Percentiles rank a stretch among this genome's conserved stretches.
These are phyloP conservation scores for Aleurites moluccanus DNA, from an alignment of 441 rosid genomes.

Conservation along the genomic window DNA sequence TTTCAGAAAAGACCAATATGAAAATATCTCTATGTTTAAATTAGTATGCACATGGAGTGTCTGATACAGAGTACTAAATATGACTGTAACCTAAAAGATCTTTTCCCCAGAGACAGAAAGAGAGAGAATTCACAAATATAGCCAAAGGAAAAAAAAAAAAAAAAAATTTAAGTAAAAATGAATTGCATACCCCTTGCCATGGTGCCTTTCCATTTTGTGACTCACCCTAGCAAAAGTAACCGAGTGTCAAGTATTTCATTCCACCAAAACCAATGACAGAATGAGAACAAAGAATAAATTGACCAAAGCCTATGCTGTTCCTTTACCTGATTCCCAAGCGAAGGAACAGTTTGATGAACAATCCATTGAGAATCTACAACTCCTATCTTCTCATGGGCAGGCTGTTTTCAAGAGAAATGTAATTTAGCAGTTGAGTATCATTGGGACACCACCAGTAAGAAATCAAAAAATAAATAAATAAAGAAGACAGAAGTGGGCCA, in stretches of 20 bases:
- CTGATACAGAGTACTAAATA: not conserved
- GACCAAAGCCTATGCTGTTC: conserved; percentile 11
- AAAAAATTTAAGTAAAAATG: not conserved
- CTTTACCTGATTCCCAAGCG: conserved; percentile 87
- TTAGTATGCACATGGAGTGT: not conserved
- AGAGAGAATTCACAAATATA: not conserved
- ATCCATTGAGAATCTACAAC: conserved; percentile 99
- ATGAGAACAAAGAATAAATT: not conserved
- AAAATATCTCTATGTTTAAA: no score
- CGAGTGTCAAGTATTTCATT: conserved; percentile 6
- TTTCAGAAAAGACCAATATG: not conserved
- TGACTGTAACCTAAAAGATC: not conserved
- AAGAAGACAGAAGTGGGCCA: not conserved
- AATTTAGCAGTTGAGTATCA: not conserved
- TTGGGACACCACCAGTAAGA: not conserved
- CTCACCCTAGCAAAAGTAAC: conserved; percentile 59
- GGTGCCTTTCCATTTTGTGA: conserved; percentile 61
- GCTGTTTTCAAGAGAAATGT: conserved; percentile 46
- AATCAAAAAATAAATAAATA: not conserved
- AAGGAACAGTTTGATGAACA: conserved; percentile 88
- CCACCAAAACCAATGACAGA: not conserved
- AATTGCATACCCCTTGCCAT: conserved; percentile 75
- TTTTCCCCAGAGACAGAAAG: not conserved
- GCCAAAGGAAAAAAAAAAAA: not conserved
- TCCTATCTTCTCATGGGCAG: conserved; percentile 97